A percentile compares a stretch with the other conserved stretches of the same genome.
phyloP scores from a whole-genome alignment of 371 early-diverging fungal species.

The Syncephalis plumigaleata region DNA sequence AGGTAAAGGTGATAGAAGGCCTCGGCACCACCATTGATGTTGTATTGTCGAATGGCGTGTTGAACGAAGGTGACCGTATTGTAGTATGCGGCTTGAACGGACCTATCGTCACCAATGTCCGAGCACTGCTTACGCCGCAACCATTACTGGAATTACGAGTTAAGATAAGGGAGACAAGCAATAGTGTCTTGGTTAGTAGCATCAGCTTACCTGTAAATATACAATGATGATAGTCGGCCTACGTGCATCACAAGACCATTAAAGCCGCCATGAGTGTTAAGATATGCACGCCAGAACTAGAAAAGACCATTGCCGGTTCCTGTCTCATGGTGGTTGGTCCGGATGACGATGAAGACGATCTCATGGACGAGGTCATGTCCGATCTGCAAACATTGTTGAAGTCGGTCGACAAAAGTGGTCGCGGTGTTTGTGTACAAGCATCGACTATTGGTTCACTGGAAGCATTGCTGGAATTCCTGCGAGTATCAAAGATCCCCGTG shows the following conservation, averaged over 20 bases:
- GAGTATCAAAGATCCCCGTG: conserved; percentile 90
- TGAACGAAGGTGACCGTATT: conserved; percentile 96
- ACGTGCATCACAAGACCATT: conserved; percentile 92
- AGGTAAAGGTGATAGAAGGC: conserved; percentile 99
- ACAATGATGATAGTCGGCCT: conserved; percentile 32
- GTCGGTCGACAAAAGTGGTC: conserved; percentile 70
- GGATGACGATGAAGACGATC: conserved; percentile 92
- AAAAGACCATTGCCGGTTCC: conserved; percentile 98
- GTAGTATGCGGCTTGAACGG: conserved; percentile 96
- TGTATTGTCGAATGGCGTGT: conserved; percentile 92
- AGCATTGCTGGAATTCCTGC: conserved; percentile 95
- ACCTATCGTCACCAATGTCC: conserved; percentile 89
- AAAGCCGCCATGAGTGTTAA: conserved; percentile 98
- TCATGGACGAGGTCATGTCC: conserved; percentile 86
- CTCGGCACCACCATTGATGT: conserved; percentile 99
- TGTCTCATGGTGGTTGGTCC: conserved; percentile 84
- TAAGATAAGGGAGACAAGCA: conserved; percentile 27
- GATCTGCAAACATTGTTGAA: conserved; percentile 65
- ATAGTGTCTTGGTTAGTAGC: no score
- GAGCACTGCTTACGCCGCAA: conserved; percentile 96
- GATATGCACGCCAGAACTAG: conserved; percentile 91
- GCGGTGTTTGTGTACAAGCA: conserved; percentile 98
- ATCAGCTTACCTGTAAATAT: no score
- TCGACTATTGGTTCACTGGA: conserved; percentile 99
- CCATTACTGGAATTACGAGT: conserved; percentile 97